Evolutionary conservation across 2,329 filamentous ascomycete genomes (phyloP).

Genomic region (Sporothrix protearum): DNA sequence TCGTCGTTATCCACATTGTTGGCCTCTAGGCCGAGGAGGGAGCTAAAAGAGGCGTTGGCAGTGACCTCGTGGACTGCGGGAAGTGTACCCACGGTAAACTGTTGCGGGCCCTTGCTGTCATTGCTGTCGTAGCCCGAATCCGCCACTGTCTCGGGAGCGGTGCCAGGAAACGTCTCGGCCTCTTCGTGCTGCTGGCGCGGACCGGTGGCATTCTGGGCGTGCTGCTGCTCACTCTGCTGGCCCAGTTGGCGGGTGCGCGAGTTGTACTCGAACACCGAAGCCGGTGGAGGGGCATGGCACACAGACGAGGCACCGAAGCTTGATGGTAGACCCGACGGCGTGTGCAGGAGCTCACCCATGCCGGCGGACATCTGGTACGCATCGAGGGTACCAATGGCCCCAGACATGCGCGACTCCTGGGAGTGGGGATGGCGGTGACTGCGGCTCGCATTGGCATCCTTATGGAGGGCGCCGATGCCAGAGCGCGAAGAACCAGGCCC

Average conservation of each 20-base stretch:
- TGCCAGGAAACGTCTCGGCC: constrained; percentile 1
- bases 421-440: constrained; percentile 17
- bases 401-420: not conserved
- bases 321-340: constrained; percentile 27
- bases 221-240: not conserved
- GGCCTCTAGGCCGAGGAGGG: not conserved
- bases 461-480: not conserved
- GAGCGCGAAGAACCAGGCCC: not conserved
- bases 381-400: not conserved
- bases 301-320: constrained; percentile 31
- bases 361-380: not conserved
- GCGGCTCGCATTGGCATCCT: not conserved
- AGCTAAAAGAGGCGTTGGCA: not conserved
- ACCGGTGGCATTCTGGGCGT: not conserved
- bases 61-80: not conserved
- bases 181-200: not conserved
- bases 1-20: not conserved
- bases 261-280: not conserved
- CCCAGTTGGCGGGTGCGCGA: not conserved
- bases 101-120: not conserved
- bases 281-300: constrained; percentile 30
- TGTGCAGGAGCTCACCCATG: constrained; percentile 18
- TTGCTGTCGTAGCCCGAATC: constrained; percentile 16
- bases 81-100: not conserved
- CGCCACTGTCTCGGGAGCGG: not conserved